These are phyloP conservation scores for Rubia yunnanensis DNA, from an alignment of 257 asterid genomes.

Conservation along the genomic window DNA sequence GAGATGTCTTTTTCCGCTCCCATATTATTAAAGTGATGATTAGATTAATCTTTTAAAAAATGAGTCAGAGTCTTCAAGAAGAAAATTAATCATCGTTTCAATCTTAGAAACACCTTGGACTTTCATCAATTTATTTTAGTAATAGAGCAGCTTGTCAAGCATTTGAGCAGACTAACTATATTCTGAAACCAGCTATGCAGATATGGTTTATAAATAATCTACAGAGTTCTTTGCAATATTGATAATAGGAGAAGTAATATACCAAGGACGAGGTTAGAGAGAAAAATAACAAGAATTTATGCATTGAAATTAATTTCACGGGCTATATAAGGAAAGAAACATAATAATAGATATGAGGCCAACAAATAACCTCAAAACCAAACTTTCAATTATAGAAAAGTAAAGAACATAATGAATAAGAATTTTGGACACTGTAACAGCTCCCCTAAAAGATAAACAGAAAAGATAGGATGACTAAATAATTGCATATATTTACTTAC, in stretches of 20 bases:
- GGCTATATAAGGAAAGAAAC: not conserved
- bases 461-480: not conserved
- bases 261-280: not conserved
- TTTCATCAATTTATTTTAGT: not conserved
- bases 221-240: not conserved
- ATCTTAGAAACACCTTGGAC: not conserved
- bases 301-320: not conserved
- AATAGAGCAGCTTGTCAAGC: not conserved
- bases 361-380: not conserved
- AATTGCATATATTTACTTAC: not conserved
- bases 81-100: not conserved
- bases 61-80: not conserved
- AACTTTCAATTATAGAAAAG: not conserved
- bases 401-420: too few relatives aligned
- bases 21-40: not conserved
- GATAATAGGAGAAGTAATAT: not conserved
- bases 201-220: not conserved
- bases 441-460: not conserved
- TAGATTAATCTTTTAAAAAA: not conserved
- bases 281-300: not conserved
- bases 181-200: not conserved
- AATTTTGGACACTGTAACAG: not conserved
- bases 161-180: not conserved
- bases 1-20: not conserved
- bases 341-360: not conserved